Evolutionary conservation across 345 rosid species (phyloP).

Genomic region (Bruguiera parviflora): DNA sequence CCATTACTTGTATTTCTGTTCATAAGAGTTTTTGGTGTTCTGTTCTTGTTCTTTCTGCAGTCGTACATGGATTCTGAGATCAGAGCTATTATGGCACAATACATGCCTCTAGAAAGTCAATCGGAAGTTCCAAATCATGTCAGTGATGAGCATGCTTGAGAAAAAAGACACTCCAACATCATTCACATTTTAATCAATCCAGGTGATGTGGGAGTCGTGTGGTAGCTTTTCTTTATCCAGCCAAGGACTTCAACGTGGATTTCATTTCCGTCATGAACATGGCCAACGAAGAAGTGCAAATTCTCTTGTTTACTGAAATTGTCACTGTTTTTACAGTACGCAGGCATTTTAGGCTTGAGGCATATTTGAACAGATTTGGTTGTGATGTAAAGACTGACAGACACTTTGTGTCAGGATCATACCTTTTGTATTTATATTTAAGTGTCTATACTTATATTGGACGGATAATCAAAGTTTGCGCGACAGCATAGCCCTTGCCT

Average conservation of each 20-base stretch:
- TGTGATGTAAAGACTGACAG: slow-evolving; percentile 4
- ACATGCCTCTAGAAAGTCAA: slow-evolving; percentile 95
- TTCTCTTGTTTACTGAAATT: slow-evolving; percentile 13
- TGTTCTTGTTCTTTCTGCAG: slow-evolving; percentile 38
- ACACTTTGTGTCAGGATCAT: background rate
- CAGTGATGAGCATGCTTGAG: slow-evolving; percentile 54
- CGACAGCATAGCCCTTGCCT: background rate
- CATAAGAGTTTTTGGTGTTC: background rate
- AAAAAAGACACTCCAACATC: background rate
- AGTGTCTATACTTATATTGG: background rate
- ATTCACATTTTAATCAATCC: background rate
- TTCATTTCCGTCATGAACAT: slow-evolving; percentile 18
- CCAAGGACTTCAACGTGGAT: slow-evolving; percentile 16
- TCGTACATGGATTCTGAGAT: slow-evolving; percentile 97
- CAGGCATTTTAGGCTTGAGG: slow-evolving; percentile 19
- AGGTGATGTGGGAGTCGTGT: slow-evolving; percentile 5
- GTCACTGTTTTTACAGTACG: slow-evolving; percentile 26
- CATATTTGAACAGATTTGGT: slow-evolving; percentile 17
- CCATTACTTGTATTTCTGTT: background rate
- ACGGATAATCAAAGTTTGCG: background rate
- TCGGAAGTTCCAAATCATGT: slow-evolving; percentile 61
- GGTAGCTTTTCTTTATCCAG: slow-evolving; percentile 7
- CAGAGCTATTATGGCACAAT: slow-evolving; percentile 97
- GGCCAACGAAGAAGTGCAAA: slow-evolving; percentile 24
- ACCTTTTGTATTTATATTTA: background rate